phyloP scores from a whole-genome alignment of 2,329 filamentous ascomycete genomes.

The Alternaria panax region DNA sequence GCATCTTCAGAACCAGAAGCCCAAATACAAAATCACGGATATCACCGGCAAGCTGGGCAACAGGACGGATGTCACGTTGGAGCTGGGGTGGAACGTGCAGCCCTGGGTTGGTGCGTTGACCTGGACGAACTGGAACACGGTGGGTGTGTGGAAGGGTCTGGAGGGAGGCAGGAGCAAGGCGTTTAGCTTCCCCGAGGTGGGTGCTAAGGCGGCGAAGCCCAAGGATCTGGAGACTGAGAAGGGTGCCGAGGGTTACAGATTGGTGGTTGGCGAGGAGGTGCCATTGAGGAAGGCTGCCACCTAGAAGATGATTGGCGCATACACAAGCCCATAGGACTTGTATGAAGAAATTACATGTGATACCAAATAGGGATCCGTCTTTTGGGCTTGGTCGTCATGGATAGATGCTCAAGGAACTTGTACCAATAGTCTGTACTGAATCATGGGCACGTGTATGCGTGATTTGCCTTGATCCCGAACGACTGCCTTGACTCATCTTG shows the following conservation, averaged over 20 bases:
- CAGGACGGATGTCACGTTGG: conserved; percentile 75
- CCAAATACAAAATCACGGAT: conserved; percentile 98
- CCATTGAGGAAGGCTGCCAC: conserved; percentile 29
- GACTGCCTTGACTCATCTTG: not conserved
- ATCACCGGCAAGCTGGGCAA: conserved; percentile 79
- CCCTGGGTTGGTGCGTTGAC: conserved; percentile 91
- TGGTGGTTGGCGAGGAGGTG: conserved; percentile 48
- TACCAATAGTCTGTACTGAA: not conserved
- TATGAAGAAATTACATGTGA: not conserved
- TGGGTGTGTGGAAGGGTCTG: conserved; percentile 70
- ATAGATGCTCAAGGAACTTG: not conserved
- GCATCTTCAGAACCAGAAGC: conserved; percentile 80
- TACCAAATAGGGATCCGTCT: not conserved
- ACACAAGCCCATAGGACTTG: too few relatives aligned
- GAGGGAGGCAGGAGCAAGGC: conserved; percentile 68
- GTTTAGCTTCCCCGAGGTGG: conserved; percentile 72
- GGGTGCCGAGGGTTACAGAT: conserved; percentile 57
- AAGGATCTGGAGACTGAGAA: conserved; percentile 58
- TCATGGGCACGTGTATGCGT: not conserved
- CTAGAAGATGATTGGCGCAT: too few relatives aligned
- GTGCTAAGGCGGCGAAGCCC: conserved; percentile 66
- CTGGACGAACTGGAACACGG: conserved; percentile 67
- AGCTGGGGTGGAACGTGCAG: conserved; percentile 94
- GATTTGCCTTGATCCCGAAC: not conserved
- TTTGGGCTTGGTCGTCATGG: not conserved